phyloP scores from a whole-genome alignment of 805 yeast species.

The Starmera pachycereana region DNA sequence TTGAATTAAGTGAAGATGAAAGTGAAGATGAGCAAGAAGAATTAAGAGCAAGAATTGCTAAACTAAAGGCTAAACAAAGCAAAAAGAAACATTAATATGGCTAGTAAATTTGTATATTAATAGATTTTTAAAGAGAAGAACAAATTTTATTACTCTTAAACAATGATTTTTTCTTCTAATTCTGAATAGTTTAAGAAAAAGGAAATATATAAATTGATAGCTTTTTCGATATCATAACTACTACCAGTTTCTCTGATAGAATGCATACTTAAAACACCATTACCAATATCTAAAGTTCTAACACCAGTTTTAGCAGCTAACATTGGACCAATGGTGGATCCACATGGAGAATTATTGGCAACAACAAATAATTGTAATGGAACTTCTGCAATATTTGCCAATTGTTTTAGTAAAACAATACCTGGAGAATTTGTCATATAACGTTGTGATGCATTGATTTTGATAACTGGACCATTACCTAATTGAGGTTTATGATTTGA shows the following conservation, averaged over 20 bases:
- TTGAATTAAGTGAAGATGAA: constrained; percentile 8
- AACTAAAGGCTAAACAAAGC: constrained; percentile 16
- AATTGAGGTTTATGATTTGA: constrained; percentile 66
- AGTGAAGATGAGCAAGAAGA: constrained; percentile 16
- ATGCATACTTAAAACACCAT: constrained; percentile 90
- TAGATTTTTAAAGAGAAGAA: neutral
- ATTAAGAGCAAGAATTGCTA: constrained; percentile 13
- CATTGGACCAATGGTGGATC: constrained; percentile 94
- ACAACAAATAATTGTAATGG: constrained; percentile 92
- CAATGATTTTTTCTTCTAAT: constrained; percentile 32
- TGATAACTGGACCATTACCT: constrained; percentile 87
- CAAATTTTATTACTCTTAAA: constrained; percentile 17
- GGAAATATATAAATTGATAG: constrained; percentile 49
- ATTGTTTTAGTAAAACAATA: constrained; percentile 59
- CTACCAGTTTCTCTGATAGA: constrained; percentile 91
- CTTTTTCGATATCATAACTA: constrained; percentile 53
- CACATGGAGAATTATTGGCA: constrained; percentile 88
- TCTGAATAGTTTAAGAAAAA: constrained; percentile 42
- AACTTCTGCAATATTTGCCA: constrained; percentile 58
- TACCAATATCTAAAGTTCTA: constrained; percentile 81
- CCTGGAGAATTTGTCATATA: constrained; percentile 94
- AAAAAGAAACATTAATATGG: constrained; percentile 4
- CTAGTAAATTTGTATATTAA: neutral
- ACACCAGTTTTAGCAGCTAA: constrained; percentile 80
- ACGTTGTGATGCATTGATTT: constrained; percentile 90